A percentile compares a stretch with the other conserved stretches of the same genome.
Evolutionary conservation across 2,329 filamentous ascomycete genomes (phyloP).

Genomic region (Fusarium protoensiforme): DNA sequence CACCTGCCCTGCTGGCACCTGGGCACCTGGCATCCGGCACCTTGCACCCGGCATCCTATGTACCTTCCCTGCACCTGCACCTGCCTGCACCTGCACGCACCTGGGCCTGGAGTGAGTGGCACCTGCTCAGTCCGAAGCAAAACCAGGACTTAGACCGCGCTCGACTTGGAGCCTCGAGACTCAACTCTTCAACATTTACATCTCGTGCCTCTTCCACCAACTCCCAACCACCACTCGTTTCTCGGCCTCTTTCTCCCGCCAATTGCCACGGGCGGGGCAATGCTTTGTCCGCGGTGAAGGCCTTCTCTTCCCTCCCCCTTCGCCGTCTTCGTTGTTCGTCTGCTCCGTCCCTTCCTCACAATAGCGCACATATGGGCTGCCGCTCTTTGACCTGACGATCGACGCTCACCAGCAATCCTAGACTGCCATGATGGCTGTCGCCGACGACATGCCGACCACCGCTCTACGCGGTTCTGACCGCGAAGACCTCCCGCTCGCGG

Average conservation of each 20-base stretch:
- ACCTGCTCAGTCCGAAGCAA: constrained; percentile 41
- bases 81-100: constrained; percentile 16
- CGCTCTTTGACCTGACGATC: constrained; percentile 36
- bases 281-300: constrained; percentile 52
- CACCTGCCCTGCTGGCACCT: constrained; percentile 39
- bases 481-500: constrained; percentile 46
- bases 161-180: constrained; percentile 43
- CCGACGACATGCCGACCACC: constrained; percentile 46
- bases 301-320: constrained; percentile 32
- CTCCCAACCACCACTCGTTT: constrained; percentile 42
- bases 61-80: constrained; percentile 32
- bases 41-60: constrained; percentile 34
- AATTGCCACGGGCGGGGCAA: constrained; percentile 53
- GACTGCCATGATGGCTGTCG: constrained; percentile 50
- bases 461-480: constrained; percentile 36
- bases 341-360: constrained; percentile 16
- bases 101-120: constrained; percentile 25
- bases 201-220: constrained; percentile 38
- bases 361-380: constrained; percentile 36
- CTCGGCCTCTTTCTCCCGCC: constrained; percentile 36
- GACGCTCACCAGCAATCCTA: constrained; percentile 40
- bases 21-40: constrained; percentile 37
- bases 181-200: constrained; percentile 41
- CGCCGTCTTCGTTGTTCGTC: constrained; percentile 15
- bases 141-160: constrained; percentile 44